Evolutionary conservation across 768 basidiomycete species (phyloP).

Genomic region (Podaxis sp.): DNA sequence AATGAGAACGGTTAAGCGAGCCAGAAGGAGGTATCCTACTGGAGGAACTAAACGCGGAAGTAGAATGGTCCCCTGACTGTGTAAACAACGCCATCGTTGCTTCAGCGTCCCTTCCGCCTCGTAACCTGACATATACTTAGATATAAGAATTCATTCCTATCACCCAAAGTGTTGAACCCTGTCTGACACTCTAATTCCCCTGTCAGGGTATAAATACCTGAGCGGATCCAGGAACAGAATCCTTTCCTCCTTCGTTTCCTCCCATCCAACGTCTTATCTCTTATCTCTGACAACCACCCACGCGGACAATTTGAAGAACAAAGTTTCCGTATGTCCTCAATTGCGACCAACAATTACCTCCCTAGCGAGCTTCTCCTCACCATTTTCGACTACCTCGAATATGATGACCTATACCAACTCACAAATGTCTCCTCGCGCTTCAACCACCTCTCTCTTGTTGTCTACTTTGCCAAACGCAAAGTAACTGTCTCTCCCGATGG

Average conservation of each 20-base stretch:
- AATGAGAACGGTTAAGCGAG: background rate
- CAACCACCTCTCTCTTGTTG: constrained; percentile 21
- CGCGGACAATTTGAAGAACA: background rate
- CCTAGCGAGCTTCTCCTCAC: constrained; percentile 24
- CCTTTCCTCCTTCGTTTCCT: background rate
- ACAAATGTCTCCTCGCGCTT: constrained; percentile 18
- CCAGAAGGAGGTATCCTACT: background rate
- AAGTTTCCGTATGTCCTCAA: background rate
- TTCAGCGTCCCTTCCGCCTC: background rate
- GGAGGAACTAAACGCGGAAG: background rate
- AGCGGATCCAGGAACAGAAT: background rate
- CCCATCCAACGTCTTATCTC: background rate
- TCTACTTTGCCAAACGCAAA: constrained; percentile 20
- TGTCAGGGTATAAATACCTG: background rate
- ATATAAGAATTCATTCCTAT: background rate
- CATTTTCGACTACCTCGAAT: constrained; percentile 18
- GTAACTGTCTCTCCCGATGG: constrained; percentile 15
- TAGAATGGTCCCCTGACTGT: background rate
- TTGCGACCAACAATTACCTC: constrained; percentile 14
- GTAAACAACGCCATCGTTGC: too few relatives aligned
- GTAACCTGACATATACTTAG: background rate
- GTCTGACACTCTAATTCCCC: background rate
- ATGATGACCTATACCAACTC: constrained; percentile 19
- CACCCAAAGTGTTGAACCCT: background rate
- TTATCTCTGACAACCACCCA: background rate